Evolutionary conservation across 2,329 filamentous ascomycete genomes (phyloP), one percentile per base, ranked within the genome.

Genomic region (Aspergillus tubingensis): DNA sequence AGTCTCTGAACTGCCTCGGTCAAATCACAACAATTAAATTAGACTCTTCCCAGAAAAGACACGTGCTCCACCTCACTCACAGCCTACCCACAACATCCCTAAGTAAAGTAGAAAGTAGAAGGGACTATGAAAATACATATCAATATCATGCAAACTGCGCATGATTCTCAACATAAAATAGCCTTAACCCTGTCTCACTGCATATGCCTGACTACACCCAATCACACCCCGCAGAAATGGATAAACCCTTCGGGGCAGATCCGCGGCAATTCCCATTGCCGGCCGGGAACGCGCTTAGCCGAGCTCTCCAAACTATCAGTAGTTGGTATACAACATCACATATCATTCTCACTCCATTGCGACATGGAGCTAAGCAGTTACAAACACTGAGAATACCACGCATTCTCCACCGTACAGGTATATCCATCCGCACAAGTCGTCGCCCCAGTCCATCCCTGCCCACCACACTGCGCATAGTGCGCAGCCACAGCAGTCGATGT

Each of bases 381-480:
- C 17, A 61, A 23, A 39, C 62, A 63, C 59, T 63, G 62, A 8
- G 23, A 61, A 47, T 63, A 63, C 41, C 49, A 63, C 5, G 57
- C 48, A 52, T 63, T 63, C 47, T 54, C 44, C 27, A 56, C 32
- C n/a, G 38, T 51, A 15, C 61, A 63, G 7, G 58, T 63, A 30
- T 58, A 62, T 1, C 53, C 53, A 23, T 25, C 49, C 10, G 43
- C 52, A 25, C 61, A 63, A 2, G 43, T 41, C 2, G 59, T 63
- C 11, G 59, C 30, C 2, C 62, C 62, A 2, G 59, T 61, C 55
- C 56, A 63, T 3, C 53, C 56, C 7, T 36, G 3, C 1, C 62
- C 62, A 19, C 59, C 62, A 36, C 72, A 74, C 58, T 74, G 70
- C 3, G 58, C 68, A 52, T 64, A 74, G 30, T 63, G 65, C 10